Base-by-base conservation (phyloP, 139 green algal genomes). In the Yamagishiella unicocca region DNA sequence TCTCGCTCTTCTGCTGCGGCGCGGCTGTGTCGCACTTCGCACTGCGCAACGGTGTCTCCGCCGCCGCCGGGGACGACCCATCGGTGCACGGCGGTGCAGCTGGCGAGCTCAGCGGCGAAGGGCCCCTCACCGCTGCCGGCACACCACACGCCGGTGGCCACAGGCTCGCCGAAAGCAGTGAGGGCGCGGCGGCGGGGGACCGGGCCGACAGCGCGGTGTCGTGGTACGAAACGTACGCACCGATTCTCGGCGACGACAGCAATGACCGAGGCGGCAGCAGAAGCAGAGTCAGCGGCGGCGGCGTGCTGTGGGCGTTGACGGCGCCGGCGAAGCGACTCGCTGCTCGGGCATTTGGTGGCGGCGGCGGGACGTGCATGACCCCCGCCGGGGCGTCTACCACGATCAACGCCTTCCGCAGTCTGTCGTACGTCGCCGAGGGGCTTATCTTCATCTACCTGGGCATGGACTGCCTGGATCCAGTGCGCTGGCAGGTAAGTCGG, bases 401-500 rank as follows among this genome's bases (percentile, higher is more conserved):
- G 31, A 33, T 79, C 4, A 38, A 42, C 17, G 72, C 55, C 55
- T 83, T 83, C 58, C 72, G 55, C 33, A 54, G 35, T 25, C 43
- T 95, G n/a, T 91, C 80, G 77, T 96, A 95, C 82, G 72, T 97
- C 5, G 85, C 90, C 10, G 95, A 98, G 89, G 94, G 93, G 40
- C 88, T 95, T 81, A 97, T 98, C 87, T 98, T 97, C 90, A 88
- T 98, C 25, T 97, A 96, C 89, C 89, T 97, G 45, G 95, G 95
- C 77, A 94, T 97, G 93, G 95, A 98, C 68, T 92, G 90, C 6
- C 81, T 97, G 67, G 95, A 98, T 78, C 93, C 94, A 1, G 67
- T 92, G 53, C 97, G 97, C 83, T 98, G 95, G 95, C 24, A 87
- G 86, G 86, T 74, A 38, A 46, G 76, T 10, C n/a, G n/a, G n/a